Evolutionary conservation across 495 filamentous ascomycete genomes (phyloP).

Genomic region (Penicillium crystallinum): DNA sequence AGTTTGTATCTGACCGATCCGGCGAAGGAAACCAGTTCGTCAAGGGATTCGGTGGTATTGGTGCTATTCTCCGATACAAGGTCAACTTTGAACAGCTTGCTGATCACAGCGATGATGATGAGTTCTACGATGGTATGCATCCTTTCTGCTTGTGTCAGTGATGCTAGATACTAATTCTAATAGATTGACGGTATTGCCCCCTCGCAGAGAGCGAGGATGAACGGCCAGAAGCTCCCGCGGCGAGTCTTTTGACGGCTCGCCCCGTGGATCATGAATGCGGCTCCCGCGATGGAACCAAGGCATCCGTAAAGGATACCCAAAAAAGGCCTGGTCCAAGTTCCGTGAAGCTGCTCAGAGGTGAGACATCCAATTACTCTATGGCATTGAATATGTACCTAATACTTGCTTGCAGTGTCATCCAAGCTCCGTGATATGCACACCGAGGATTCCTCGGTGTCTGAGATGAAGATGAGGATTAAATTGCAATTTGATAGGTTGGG

Average conservation of each 20-base stretch:
- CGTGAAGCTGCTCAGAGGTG: slow-evolving; percentile 39
- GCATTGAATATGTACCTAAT: neutral
- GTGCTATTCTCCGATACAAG: slow-evolving; percentile 96
- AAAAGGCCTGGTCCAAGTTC: slow-evolving; percentile 29
- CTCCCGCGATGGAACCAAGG: slow-evolving; percentile 33
- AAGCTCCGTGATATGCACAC: slow-evolving; percentile 38
- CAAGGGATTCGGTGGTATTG: slow-evolving; percentile 97
- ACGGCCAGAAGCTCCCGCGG: slow-evolving; percentile 64
- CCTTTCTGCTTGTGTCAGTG: slow-evolving; percentile 2
- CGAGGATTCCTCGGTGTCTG: slow-evolving; percentile 24
- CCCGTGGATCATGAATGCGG: slow-evolving; percentile 39
- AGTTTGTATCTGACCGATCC: slow-evolving; percentile 95
- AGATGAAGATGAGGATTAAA: slow-evolving; percentile 29
- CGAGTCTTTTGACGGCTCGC: slow-evolving; percentile 57
- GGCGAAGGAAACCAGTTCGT: slow-evolving; percentile 99
- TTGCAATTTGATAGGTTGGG: slow-evolving; percentile 32
- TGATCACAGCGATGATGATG: slow-evolving; percentile 92
- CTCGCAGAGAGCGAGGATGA: slow-evolving; percentile 87
- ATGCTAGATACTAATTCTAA: slow-evolving; percentile 11
- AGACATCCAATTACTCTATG: neutral
- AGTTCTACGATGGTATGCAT: slow-evolving; percentile 89
- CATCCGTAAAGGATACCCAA: slow-evolving; percentile 28
- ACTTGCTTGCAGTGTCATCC: slow-evolving; percentile 36
- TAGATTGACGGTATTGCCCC: slow-evolving; percentile 90
- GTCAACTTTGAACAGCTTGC: slow-evolving; percentile 99